Evolutionary conservation across 1,284 basidiomycete species (phyloP), one percentile per base, ranked within the genome.

Genomic region (Xerocomus minutiporus): DNA sequence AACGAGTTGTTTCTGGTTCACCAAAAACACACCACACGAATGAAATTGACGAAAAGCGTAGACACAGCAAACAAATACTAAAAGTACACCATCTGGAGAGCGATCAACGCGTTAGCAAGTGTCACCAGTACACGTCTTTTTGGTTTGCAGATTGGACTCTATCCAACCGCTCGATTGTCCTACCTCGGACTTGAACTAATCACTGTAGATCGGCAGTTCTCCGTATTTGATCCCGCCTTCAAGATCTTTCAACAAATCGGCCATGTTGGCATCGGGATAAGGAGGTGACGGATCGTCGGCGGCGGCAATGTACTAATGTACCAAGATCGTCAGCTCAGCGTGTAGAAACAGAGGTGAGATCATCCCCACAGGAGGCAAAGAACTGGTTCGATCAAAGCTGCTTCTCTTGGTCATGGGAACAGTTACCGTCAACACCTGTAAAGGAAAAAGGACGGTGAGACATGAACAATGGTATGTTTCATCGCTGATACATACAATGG

Each of bases 311-410:
- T 66, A 66, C 65, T 66, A n/a, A 28, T 1, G 8, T 7, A 36
- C 26, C 43, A 13, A 38, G n/a, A 4, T 28, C 41, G 26, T 64
- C 46, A 62, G 41, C 29, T 11, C 15, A 2, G 34, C 17, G 7
- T 42, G 5, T 25, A 25, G 34, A 15, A 12, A 32, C 34, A 29
- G 26, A 31, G n/a, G 12, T 11, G 11, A 23, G 42, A 32, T 4
- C 3, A 1, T 28, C 8, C 58, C 61, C 57, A 78, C 77, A 9
- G 76, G 69, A 20, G 80, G 81, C 12, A 78, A 67, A 55, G 68
- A 71, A 5, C 74, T 72, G 49, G 74, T 71, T 5, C 72, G 71
- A 55, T 78, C 73, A 64, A 80, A 82, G 15, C 65, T 60, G 23
- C 71, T 69, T 28, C 60, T 57, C 26, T 60, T 59, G 20, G 57